These are phyloP conservation scores for Erythrophleum ivorense DNA, from an alignment of 331 rosid species.

Conservation along the genomic window DNA sequence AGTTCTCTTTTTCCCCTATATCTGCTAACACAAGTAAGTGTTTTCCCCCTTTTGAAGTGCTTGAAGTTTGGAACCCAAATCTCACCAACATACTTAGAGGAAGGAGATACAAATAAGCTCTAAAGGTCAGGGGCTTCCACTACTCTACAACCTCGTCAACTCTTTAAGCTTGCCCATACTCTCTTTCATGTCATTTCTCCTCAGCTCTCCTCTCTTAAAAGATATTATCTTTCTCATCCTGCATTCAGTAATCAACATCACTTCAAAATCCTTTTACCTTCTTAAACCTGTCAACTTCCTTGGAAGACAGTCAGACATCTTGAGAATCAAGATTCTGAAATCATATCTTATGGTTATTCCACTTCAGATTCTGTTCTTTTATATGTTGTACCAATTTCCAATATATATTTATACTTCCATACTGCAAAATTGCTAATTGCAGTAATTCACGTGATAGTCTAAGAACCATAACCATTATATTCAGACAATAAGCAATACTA, in stretches of 20 bases:
- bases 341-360: not conserved
- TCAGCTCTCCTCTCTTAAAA: not conserved
- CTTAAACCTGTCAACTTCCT: not conserved
- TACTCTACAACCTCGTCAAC: not conserved
- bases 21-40: too few relatives aligned
- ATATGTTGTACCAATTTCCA: not conserved
- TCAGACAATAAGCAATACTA: too few relatives aligned
- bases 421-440: not conserved
- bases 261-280: not conserved
- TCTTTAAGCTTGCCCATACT: not conserved
- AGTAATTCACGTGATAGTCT: not conserved
- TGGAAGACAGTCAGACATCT: not conserved
- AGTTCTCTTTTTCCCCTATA: too few relatives aligned
- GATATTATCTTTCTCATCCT: not conserved
- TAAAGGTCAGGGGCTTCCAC: not conserved
- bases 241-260: not conserved
- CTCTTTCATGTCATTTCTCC: not conserved
- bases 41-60: too few relatives aligned
- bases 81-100: not conserved
- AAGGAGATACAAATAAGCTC: not conserved
- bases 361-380: not conserved
- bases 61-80: too few relatives aligned
- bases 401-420: not conserved
- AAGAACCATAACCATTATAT: not conserved
- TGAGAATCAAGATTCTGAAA: constrained; percentile 4